These are phyloP conservation scores for Corylus heterophylla DNA, from an alignment of 306 rosid species.

Conservation along the genomic window DNA sequence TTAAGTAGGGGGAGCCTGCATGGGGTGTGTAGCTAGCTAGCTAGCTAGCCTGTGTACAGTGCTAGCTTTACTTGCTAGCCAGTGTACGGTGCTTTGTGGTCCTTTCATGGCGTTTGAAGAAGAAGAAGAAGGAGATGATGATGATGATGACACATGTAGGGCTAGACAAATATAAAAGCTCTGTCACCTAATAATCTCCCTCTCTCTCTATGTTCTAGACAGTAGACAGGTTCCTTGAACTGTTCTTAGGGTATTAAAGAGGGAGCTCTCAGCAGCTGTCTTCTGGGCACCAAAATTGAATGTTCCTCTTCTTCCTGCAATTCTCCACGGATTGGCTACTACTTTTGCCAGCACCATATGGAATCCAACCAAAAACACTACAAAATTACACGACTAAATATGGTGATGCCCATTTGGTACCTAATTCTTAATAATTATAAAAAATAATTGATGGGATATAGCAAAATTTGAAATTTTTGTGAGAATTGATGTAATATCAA, in stretches of 20 bases:
- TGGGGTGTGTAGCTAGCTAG: neutral
- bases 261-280: neutral
- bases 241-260: slow-evolving; percentile 33
- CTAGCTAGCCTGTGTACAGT: neutral
- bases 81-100: slow-evolving; percentile 9
- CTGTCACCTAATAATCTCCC: slow-evolving; percentile 11
- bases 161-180: slow-evolving; percentile 2
- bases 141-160: slow-evolving; percentile 21
- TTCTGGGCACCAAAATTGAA: neutral
- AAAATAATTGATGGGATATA: too few species aligned
- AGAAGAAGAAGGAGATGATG: neutral
- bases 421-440: too few species aligned
- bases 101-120: slow-evolving; percentile 8
- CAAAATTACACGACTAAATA: neutral
- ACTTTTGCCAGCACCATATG: too few species aligned
- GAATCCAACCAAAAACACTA: neutral
- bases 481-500: too few species aligned
- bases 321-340: neutral
- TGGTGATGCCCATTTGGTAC: too few species aligned
- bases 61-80: neutral
- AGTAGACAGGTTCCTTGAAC: slow-evolving; percentile 27
- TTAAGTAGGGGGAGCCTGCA: neutral
- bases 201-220: slow-evolving; percentile 4
- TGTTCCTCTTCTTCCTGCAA: neutral
- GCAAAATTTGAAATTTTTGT: too few species aligned